These are phyloP conservation scores for Amanita muscaria DNA, from an alignment of 768 basidiomycete genomes.

Conservation along the genomic window DNA sequence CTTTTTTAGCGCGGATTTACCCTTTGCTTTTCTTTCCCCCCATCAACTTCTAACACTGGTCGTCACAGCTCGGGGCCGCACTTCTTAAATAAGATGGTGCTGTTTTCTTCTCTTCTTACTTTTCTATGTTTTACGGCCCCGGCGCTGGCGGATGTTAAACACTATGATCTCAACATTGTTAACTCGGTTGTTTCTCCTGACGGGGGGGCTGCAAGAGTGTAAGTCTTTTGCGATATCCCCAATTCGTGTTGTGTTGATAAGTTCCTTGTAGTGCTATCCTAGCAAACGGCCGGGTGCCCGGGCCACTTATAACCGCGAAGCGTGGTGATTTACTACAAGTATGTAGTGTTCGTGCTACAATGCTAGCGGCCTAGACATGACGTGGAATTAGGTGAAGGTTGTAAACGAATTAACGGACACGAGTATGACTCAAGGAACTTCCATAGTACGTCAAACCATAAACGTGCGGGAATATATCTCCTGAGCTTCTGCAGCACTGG, in stretches of 20 bases:
- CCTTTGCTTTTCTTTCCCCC: too few relatives aligned
- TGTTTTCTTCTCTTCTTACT: background rate
- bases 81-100: background rate
- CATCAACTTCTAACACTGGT: too few relatives aligned
- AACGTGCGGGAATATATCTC: background rate
- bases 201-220: slow-evolving; percentile 12
- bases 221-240: background rate
- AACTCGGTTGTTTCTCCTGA: slow-evolving; percentile 4
- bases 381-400: slow-evolving; percentile 35
- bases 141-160: background rate
- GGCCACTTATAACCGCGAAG: slow-evolving; percentile 31
- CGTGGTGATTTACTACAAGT: slow-evolving; percentile 18
- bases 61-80: too few relatives aligned
- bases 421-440: slow-evolving; percentile 21
- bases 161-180: slow-evolving; percentile 1
- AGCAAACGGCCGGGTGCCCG: slow-evolving; percentile 39
- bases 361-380: slow-evolving; percentile 17
- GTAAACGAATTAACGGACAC: slow-evolving; percentile 34
- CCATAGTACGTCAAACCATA: slow-evolving; percentile 20
- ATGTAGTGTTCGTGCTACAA: background rate
- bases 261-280: slow-evolving; percentile 28
- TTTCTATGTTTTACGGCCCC: background rate
- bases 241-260: background rate
- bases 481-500: slow-evolving; percentile 31
- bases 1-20: too few relatives aligned